A percentile compares a stretch with the other conserved stretches of the same genome.
Conservation (phyloP, 2,329 filamentous ascomycete genomes). For the Fusarium goolgardi region DNA sequence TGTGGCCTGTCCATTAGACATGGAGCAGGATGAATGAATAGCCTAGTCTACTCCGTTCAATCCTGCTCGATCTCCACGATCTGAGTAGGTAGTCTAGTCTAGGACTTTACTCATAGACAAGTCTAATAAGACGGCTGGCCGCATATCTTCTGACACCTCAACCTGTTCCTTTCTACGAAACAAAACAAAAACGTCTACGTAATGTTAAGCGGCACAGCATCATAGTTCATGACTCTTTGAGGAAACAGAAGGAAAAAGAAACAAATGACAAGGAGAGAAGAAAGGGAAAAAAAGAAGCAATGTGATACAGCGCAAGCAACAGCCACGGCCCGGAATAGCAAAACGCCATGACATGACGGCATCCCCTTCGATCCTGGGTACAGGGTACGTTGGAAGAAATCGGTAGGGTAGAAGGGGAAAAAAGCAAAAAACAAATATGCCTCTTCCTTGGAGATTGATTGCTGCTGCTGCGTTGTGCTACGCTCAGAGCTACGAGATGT, state of each 20-base stretch:
- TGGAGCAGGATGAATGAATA: neutral
- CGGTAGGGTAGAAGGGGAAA: slow-evolving; percentile 24
- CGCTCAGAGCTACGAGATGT: slow-evolving; percentile 18
- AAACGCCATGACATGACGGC: slow-evolving; percentile 32
- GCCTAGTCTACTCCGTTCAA: neutral
- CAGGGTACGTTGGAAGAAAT: slow-evolving; percentile 27
- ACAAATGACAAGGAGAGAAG: neutral
- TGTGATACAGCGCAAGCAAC: slow-evolving; percentile 17
- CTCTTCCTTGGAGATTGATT: slow-evolving; percentile 1
- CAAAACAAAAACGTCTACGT: slow-evolving; percentile 27
- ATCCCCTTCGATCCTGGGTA: slow-evolving; percentile 27
- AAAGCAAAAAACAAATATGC: slow-evolving; percentile 7
- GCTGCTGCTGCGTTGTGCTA: neutral
- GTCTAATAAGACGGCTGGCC: slow-evolving; percentile 24
- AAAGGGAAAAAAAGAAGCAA: slow-evolving; percentile 31
- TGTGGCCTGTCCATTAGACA: neutral
- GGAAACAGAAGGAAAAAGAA: slow-evolving; percentile 28
- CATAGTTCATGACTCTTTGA: slow-evolving; percentile 24
- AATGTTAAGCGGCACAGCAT: slow-evolving; percentile 28
- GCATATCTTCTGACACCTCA: slow-evolving; percentile 32
- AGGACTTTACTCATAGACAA: slow-evolving; percentile 14
- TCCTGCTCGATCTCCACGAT: neutral
- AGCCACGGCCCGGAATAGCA: neutral
- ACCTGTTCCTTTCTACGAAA: slow-evolving; percentile 13
- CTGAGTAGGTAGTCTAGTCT: neutral